Base-by-base conservation (phyloP, 768 basidiomycete genomes). In the Rhizopogon vulgaris region DNA sequence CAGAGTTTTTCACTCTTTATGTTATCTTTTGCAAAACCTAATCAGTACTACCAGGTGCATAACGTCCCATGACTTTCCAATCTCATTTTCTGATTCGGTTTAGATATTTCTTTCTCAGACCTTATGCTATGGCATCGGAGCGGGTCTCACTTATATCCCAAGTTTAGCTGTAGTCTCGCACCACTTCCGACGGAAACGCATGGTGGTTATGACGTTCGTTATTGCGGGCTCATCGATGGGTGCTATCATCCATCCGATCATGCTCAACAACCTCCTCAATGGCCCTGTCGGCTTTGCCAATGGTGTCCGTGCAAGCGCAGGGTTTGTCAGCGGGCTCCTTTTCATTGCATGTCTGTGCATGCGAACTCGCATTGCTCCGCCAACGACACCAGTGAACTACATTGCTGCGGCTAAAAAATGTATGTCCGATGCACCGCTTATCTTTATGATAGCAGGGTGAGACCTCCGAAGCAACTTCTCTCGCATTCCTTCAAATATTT, bases 141-240 rank as follows among this genome's bases (percentile, higher is more conserved):
- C 10, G 10, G 28, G 28, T 2, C 28, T 30, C 10, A 7, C 10
- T 7, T 30, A 30, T 30, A 3, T 30, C 28, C 28, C 28, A 10
- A 30, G 28, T 10, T 8, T 30, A 10, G 69, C 70, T 8, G 53
- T 79, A 24, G 57, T 76, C 6, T 68, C 73, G 3, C 78, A 77
- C 32, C 71, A 74, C 54, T 81, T 80, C 63, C 60, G 61, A 28
- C 62, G 60, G 41, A 64, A 66, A 11, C 66, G 76, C 24, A 61
- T 73, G 4, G 53, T 76, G 56, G 64, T 63, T 12, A 74, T 69
- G 69, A 75, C 69, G 30, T 72, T 78, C 36, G 70, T 79, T 17
- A 82, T 85, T 0, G 68, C 78, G 25, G 84, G 85, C 0, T 79
- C 80, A 2, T 82, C 80, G 3, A 52, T 85, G 2, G 85, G 86